These are phyloP conservation scores for Pneumocystis murina DNA, from an alignment of 1,139 yeast species.

Conservation along the genomic window DNA sequence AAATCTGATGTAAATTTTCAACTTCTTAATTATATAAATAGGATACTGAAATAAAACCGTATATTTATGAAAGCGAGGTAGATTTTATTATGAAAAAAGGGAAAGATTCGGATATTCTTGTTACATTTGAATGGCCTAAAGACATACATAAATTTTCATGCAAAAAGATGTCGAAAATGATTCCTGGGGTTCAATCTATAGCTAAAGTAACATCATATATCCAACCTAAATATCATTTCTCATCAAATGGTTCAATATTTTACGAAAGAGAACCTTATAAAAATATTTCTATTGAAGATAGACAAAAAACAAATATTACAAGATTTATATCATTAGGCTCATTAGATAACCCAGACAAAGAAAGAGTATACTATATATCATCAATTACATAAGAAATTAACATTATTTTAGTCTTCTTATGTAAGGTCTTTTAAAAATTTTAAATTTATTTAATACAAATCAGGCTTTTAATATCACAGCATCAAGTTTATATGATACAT, in stretches of 20 bases:
- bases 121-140: slow-evolving; percentile 51
- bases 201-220: slow-evolving; percentile 33
- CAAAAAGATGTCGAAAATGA: not conserved
- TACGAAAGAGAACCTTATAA: slow-evolving; percentile 45
- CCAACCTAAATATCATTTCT: slow-evolving; percentile 53
- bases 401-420: not conserved
- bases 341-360: slow-evolving; percentile 33
- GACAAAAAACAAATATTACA: slow-evolving; percentile 25
- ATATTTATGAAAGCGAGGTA: not conserved
- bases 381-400: not conserved
- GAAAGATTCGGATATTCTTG: slow-evolving; percentile 35
- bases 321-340: slow-evolving; percentile 52
- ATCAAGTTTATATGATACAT: not conserved
- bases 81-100: not conserved
- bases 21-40: not conserved
- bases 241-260: slow-evolving; percentile 35
- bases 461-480: not conserved
- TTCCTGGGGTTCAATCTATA: slow-evolving; percentile 23
- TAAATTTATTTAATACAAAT: not conserved
- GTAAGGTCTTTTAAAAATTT: not conserved
- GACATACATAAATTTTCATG: slow-evolving; percentile 30
- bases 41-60: not conserved
- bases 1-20: not conserved
- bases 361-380: slow-evolving; percentile 17
- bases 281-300: slow-evolving; percentile 27